phyloP scores from a whole-genome alignment of 176 grass and related monocot species.

The Oryza coarctata region DNA sequence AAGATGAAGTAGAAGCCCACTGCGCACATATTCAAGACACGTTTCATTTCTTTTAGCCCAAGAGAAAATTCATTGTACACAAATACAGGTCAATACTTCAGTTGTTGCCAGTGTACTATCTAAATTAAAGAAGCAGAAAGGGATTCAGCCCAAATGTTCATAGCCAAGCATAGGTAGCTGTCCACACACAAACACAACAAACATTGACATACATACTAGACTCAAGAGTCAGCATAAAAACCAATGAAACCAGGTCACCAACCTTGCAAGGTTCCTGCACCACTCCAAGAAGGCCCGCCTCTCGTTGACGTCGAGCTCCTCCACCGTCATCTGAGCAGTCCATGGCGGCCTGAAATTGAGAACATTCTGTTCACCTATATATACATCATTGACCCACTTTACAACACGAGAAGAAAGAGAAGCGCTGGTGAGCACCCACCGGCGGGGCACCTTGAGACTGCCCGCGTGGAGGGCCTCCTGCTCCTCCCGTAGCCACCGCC shows the following conservation, averaged over 20 bases:
- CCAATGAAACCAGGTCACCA: neutral
- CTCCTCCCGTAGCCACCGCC: constrained; percentile 43
- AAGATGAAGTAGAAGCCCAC: neutral
- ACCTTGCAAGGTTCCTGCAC: constrained; percentile 73
- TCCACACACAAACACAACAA: neutral
- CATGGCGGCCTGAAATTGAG: constrained; percentile 58
- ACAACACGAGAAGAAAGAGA: neutral
- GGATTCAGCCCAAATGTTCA: neutral
- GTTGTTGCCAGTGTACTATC: neutral
- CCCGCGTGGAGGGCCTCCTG: constrained; percentile 66
- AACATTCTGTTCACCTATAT: neutral
- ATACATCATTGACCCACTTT: neutral
- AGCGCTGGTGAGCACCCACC: constrained; percentile 26
- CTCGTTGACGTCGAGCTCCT: constrained; percentile 70
- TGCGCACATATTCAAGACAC: neutral
- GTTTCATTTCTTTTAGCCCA: neutral
- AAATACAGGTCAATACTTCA: neutral
- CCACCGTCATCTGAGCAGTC: constrained; percentile 67
- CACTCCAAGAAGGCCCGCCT: constrained; percentile 70
- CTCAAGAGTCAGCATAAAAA: neutral
- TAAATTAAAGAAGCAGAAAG: neutral
- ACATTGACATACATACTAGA: neutral
- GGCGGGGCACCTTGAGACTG: constrained; percentile 63
- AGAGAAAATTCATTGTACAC: neutral
- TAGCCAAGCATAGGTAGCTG: constrained; percentile 3